These are phyloP conservation scores for Penicillium canescens DNA, from an alignment of 495 filamentous ascomycete genomes.

Conservation along the genomic window DNA sequence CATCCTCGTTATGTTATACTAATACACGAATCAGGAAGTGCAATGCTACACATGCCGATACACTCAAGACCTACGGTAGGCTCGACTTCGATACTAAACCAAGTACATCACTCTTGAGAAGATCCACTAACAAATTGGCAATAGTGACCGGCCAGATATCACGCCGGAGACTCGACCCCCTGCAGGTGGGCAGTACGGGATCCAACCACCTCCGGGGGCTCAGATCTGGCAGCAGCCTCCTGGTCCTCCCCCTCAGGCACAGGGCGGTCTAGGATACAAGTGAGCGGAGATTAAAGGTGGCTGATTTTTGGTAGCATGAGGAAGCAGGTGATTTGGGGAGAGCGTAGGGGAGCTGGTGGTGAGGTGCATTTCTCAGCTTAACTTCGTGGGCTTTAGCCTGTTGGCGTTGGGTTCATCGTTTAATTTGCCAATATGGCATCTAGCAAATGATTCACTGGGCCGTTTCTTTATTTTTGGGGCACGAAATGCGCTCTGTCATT, in stretches of 20 bases:
- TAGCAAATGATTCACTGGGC: too few relatives aligned
- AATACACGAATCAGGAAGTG: slow-evolving; percentile 43
- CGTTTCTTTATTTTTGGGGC: too few relatives aligned
- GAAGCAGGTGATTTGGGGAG: background rate
- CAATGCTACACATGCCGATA: slow-evolving; percentile 54
- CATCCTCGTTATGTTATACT: background rate
- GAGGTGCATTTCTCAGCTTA: too few relatives aligned
- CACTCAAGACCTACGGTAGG: slow-evolving; percentile 53
- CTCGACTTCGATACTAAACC: background rate
- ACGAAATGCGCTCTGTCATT: too few relatives aligned
- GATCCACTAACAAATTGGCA: slow-evolving; percentile 1
- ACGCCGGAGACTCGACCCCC: slow-evolving; percentile 44
- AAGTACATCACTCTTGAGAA: background rate
- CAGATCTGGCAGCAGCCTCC: slow-evolving; percentile 22
- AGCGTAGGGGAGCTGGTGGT: background rate
- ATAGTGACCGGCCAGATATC: slow-evolving; percentile 46
- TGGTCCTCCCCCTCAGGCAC: slow-evolving; percentile 22
- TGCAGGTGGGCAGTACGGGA: slow-evolving; percentile 26
- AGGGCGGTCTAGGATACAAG: slow-evolving; percentile 21
- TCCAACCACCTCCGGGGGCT: slow-evolving; percentile 31
- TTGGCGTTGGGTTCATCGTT: too few relatives aligned
- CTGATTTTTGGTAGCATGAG: background rate
- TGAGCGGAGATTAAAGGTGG: slow-evolving; percentile 3
- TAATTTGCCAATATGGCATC: too few relatives aligned
- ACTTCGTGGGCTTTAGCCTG: too few relatives aligned